These are phyloP conservation scores for Fusarium praegraminearum DNA, from an alignment of 2,329 filamentous ascomycete species.

Conservation along the genomic window DNA sequence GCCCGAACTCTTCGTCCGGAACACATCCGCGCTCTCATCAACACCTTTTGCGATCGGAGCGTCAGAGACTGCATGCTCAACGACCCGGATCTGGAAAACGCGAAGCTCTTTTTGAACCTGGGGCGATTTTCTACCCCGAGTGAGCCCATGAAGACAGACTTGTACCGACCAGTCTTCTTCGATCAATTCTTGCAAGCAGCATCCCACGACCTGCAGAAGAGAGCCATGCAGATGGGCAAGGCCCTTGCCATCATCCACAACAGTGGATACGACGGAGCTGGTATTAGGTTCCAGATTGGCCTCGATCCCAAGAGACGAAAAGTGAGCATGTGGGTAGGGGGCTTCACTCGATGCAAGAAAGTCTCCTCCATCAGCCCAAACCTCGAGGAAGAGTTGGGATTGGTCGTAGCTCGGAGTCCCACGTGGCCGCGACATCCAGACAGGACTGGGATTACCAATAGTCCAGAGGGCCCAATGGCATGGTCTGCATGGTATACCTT, in stretches of 20 bases:
- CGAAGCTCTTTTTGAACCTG: slow-evolving; percentile 20
- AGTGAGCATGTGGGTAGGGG: slow-evolving; percentile 38
- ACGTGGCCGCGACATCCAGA: slow-evolving; percentile 21
- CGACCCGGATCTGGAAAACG: background rate
- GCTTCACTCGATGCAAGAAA: slow-evolving; percentile 40
- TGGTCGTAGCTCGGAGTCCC: slow-evolving; percentile 10
- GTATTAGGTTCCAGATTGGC: slow-evolving; percentile 42
- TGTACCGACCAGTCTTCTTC: slow-evolving; percentile 38
- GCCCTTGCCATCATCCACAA: slow-evolving; percentile 46
- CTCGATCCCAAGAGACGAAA: background rate
- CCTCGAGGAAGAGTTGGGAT: background rate
- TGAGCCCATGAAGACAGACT: background rate
- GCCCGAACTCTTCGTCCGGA: slow-evolving; percentile 12
- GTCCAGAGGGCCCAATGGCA: background rate
- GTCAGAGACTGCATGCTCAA: background rate
- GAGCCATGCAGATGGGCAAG: slow-evolving; percentile 35
- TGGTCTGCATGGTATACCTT: background rate
- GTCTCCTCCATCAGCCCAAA: background rate
- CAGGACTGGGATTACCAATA: no score
- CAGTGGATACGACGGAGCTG: slow-evolving; percentile 39
- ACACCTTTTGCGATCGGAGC: background rate
- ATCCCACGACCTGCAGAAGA: background rate
- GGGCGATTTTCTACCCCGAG: slow-evolving; percentile 7
- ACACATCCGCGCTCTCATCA: slow-evolving; percentile 7
- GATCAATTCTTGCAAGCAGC: slow-evolving; percentile 37